Conservation (phyloP, 768 basidiomycete genomes). For the Pleurotus pulmonarius region DNA sequence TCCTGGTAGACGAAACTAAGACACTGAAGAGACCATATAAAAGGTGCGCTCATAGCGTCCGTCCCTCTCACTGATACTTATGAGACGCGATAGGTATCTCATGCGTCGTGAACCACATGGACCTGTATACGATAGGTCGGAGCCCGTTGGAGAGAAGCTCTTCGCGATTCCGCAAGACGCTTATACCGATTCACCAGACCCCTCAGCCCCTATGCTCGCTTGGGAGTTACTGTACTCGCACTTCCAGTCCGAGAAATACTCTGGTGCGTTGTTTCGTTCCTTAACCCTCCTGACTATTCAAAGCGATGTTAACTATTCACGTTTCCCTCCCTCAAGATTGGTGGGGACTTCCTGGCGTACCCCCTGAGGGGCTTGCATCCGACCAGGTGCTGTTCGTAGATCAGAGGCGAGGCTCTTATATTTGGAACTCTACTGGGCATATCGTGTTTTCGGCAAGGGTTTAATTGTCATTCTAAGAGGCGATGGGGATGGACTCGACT, state of each 20-base stretch:
- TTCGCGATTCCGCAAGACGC: neutral
- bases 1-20: neutral
- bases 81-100: neutral
- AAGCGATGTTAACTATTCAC: neutral
- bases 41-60: neutral
- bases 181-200: neutral
- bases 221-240: constrained; percentile 9
- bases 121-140: neutral
- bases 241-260: constrained; percentile 9
- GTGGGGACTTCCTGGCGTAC: constrained; percentile 1
- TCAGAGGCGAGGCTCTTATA: neutral
- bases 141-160: neutral
- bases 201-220: neutral
- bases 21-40: neutral
- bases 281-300: neutral
- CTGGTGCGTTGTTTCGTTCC: neutral
- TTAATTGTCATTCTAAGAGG: neutral
- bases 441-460: neutral
- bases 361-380: neutral
- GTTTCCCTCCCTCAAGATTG: neutral
- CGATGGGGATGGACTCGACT: no score
- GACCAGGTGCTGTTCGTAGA: neutral
- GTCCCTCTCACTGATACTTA: neutral
- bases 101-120: neutral
- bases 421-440: neutral